Percentiles rank a stretch among this genome's conserved stretches.
These are phyloP conservation scores for Cladophialophora chaetospira DNA, from an alignment of 2,329 filamentous ascomycete species.

Conservation along the genomic window DNA sequence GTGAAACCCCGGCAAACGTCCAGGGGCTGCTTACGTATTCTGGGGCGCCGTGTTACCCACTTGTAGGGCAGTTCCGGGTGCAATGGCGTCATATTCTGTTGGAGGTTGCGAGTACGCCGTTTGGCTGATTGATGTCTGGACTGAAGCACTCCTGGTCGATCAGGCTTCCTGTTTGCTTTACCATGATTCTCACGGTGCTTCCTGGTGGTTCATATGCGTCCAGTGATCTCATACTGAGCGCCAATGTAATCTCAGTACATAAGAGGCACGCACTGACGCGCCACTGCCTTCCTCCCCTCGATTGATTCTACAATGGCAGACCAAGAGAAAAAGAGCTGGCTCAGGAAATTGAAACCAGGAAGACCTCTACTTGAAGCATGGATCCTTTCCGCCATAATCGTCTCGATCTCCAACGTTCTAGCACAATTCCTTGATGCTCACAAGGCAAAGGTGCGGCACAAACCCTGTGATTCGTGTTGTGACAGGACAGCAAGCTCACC, in stretches of 20 bases:
- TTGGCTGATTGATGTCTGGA: too few relatives aligned
- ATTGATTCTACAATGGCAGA: neutral
- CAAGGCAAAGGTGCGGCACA: constrained; percentile 43
- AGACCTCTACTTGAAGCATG: constrained; percentile 59
- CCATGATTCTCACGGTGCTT: neutral
- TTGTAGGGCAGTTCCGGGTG: neutral
- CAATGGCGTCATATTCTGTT: too few relatives aligned
- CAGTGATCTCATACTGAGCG: too few relatives aligned
- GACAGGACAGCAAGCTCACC: too few relatives aligned
- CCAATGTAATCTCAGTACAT: too few relatives aligned
- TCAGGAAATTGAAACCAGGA: constrained; percentile 1
- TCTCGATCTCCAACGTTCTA: constrained; percentile 56
- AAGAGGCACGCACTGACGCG: neutral
- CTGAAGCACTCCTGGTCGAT: neutral
- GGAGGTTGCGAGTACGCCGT: too few relatives aligned
- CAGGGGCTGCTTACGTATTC: neutral
- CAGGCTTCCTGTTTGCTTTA: neutral
- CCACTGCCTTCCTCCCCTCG: neutral
- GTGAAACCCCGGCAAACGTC: too few relatives aligned
- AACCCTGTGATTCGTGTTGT: too few relatives aligned
- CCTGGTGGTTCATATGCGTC: neutral
- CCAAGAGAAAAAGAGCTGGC: neutral
- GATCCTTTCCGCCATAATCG: constrained; percentile 55
- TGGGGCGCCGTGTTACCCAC: too few relatives aligned
- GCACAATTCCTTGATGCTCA: constrained; percentile 58